Base-by-base conservation (phyloP, 306 rosid species). In the Acacia acuminata region DNA sequence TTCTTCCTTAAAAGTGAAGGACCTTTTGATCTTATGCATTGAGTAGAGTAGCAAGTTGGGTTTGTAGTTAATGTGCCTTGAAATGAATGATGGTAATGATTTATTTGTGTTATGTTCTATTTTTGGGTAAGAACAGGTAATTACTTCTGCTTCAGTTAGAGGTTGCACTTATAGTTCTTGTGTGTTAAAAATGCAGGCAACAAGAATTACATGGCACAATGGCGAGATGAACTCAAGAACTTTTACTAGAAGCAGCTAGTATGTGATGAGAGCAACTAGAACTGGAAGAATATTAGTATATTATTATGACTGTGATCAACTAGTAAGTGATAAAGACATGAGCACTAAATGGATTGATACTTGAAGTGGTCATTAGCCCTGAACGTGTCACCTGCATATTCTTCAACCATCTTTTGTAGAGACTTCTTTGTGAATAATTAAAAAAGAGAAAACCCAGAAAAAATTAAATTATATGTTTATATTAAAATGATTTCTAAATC, bases 211-310 rank as follows among this genome's bases (percentile, higher is more conserved):
- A 70, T 94, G 87, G 91, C 90, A 79, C 90, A 88, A 55, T 91
- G 89, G 93, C 87, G 93, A 51, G 89, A 92, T 77, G 91, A 92
- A 79, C 84, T 90, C 78, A 91, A 83, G 87, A 94, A 75, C 81
- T 84, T 87, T 56, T 81, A 85, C 58, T 88, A 36, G 51, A 44
- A 68, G 42, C 66, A 34, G 32, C 68, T 44, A 65, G 45, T 34
- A 34, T 14, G 44, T 63, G 42, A 22, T 16, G 10, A 45, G 30
- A 42, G 64, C 38, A 4, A 61, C 4, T 20, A 16, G 71, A 76
- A 76, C 20, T 43, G 53, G 75, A 40, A 42, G 75, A 38, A 38
- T 38, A 5, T 38, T 38, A 32, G 36, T 32, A 17, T 13, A 58
- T 24, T 24, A 48, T 22, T 74, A 20, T 20, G 75, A 44, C 7